phyloP scores from a whole-genome alignment of 2,329 filamentous ascomycete genomes.

The Pseudodiploospora longispora region DNA sequence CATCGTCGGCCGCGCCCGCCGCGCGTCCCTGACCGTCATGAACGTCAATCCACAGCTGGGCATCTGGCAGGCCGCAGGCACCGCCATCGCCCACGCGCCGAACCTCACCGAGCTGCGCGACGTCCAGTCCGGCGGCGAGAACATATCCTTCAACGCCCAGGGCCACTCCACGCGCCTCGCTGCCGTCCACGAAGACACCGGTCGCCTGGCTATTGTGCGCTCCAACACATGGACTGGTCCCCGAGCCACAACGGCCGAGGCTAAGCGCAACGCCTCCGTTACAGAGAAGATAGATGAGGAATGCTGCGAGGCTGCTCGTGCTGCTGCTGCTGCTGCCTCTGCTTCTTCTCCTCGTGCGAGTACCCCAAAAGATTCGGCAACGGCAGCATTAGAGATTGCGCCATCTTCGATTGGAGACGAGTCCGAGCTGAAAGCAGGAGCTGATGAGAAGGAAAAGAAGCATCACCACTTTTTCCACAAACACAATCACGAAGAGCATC shows the following conservation, averaged over 20 bases:
- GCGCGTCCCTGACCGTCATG: slow-evolving; percentile 18
- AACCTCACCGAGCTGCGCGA: slow-evolving; percentile 21
- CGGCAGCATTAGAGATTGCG: too few species aligned
- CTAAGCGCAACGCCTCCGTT: background rate
- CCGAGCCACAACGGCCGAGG: background rate
- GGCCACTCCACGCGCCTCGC: slow-evolving; percentile 19
- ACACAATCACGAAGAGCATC: slow-evolving; percentile 10
- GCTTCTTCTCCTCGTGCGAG: too few species aligned
- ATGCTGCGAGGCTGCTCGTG: too few species aligned
- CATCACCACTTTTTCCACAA: slow-evolving; percentile 12
- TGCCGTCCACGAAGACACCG: slow-evolving; percentile 15
- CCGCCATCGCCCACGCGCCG: slow-evolving; percentile 21
- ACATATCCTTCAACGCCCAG: slow-evolving; percentile 20
- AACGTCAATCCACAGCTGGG: slow-evolving; percentile 21
- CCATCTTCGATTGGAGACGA: too few species aligned
- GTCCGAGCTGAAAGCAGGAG: background rate
- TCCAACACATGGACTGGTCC: slow-evolving; percentile 4
- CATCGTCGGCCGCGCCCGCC: slow-evolving; percentile 17
- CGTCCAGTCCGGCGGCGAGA: slow-evolving; percentile 16
- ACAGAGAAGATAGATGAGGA: background rate
- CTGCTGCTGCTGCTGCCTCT: too few species aligned
- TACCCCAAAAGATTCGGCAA: too few species aligned
- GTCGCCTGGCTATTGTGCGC: slow-evolving; percentile 16
- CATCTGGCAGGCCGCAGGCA: slow-evolving; percentile 23
- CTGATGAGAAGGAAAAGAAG: slow-evolving; percentile 5